Percentiles rank a stretch among this genome's conserved stretches.
phyloP scores from a whole-genome alignment of 305 asterid genomes.

The Fraxinus latifolia region DNA sequence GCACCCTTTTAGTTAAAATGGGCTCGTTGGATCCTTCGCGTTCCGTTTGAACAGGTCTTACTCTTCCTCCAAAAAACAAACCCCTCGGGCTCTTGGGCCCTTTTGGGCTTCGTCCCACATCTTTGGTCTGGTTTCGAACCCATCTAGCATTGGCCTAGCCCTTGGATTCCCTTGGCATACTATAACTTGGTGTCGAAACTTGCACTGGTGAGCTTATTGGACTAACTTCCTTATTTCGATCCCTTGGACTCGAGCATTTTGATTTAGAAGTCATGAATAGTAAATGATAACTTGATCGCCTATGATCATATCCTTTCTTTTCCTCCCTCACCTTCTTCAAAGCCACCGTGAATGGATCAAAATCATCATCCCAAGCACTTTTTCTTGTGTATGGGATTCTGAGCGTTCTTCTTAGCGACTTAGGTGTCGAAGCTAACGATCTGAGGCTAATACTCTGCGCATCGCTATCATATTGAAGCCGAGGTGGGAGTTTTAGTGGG shows the following conservation, averaged over 20 bases:
- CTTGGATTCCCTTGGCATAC: slow-evolving; percentile 54
- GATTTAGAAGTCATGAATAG: slow-evolving; percentile 37
- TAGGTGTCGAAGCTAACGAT: slow-evolving; percentile 39
- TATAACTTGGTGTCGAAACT: slow-evolving; percentile 23
- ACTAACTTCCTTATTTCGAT: slow-evolving; percentile 4
- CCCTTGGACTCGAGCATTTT: slow-evolving; percentile 22
- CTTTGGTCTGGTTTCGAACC: slow-evolving; percentile 47
- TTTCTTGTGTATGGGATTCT: slow-evolving; percentile 45
- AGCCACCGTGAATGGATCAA: slow-evolving; percentile 67
- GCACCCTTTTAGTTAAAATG: slow-evolving; percentile 3
- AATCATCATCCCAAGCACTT: slow-evolving; percentile 44
- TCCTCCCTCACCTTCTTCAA: slow-evolving; percentile 67
- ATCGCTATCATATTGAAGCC: slow-evolving; percentile 44
- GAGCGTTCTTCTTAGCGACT: slow-evolving; percentile 34
- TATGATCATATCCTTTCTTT: slow-evolving; percentile 40
- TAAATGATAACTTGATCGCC: slow-evolving; percentile 59
- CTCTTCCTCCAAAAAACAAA: slow-evolving; percentile 30
- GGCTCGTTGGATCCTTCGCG: slow-evolving; percentile 22
- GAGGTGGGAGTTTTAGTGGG: slow-evolving; percentile 77
- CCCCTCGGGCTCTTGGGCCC: slow-evolving; percentile 28
- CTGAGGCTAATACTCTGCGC: slow-evolving; percentile 20
- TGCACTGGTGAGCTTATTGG: slow-evolving; percentile 17
- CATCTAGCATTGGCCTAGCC: slow-evolving; percentile 72
- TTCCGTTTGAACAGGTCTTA: slow-evolving; percentile 30
- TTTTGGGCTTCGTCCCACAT: slow-evolving; percentile 19